Conservation (phyloP, 257 asterid genomes). For the Nicotiana attenuata region DNA sequence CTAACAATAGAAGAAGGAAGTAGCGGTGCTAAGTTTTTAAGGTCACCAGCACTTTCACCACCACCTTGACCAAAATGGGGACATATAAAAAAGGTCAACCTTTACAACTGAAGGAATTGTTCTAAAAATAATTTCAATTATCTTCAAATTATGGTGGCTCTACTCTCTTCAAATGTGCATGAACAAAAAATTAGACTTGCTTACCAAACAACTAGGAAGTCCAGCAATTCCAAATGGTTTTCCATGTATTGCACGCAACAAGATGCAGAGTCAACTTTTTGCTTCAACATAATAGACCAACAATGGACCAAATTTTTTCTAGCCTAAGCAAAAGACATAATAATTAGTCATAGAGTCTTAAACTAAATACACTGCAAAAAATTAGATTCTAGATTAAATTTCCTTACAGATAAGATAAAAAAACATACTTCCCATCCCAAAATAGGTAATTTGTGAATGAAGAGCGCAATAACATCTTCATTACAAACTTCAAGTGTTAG, state of each 20-base stretch:
- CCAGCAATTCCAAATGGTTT: slow-evolving; percentile 88
- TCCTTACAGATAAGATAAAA: not conserved
- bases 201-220: slow-evolving; percentile 94
- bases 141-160: not conserved
- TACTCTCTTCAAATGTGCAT: not conserved
- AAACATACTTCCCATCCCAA: slow-evolving; percentile 97
- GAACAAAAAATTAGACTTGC: slow-evolving; percentile 16
- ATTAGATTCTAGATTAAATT: not conserved
- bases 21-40: not conserved
- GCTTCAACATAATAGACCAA: slow-evolving; percentile 91
- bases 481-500: slow-evolving; percentile 73
- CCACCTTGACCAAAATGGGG: slow-evolving; percentile 4
- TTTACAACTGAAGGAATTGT: not conserved
- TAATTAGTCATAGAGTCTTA: slow-evolving; percentile 19
- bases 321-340: slow-evolving; percentile 45
- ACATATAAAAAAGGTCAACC: not conserved
- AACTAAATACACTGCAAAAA: not conserved
- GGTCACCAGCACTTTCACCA: not conserved
- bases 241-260: slow-evolving; percentile 85
- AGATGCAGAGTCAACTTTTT: slow-evolving; percentile 58
- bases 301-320: slow-evolving; percentile 84
- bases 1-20: not conserved
- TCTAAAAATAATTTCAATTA: slow-evolving; percentile 1
- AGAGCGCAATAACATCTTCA: slow-evolving; percentile 79
- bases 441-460: slow-evolving; percentile 78